Evolutionary conservation across 139 green algal species (phyloP), one percentile per base, ranked within the genome.

Genomic region (Tetradesmus obliquus): DNA sequence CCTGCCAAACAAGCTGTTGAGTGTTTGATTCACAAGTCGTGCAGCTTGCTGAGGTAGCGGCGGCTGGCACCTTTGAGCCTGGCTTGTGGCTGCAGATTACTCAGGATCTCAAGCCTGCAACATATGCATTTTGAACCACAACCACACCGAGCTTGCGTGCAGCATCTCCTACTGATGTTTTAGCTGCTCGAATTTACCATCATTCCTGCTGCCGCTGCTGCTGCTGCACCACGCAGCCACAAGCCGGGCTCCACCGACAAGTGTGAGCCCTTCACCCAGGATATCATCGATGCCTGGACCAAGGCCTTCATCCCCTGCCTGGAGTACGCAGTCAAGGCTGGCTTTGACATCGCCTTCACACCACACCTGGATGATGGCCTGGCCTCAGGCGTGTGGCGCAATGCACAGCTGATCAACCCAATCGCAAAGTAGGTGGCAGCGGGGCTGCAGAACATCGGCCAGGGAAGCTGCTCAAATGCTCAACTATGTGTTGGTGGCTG

Each of bases 361-460:
- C 87, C 87, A 51, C 86, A 90, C 58, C 9, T 90, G 53, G 86
- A 91, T 60, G 84, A 91, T 72, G 90, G 90, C 4, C 58, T 90
- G 22, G 74, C 79, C 15, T 55, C 58, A n/a, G 90, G 90, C 17
- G 51, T 58, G 74, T 93, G 90, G 90, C 55, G 90, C 12, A 93
- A 93, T 58, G 84, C 84, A 2, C 85, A 90, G 84, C 32, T 87
- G 20, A 90, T 93, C 24, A 87, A 93, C 74, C 90, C 90, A 8
- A 8, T 90, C 2, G 55, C 32, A 9, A 87, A 90, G 74, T 89
- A 32, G 3, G 82, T 57, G 20, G 17, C 69, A 22, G 69, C 51
- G 55, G 24, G n/a, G 22, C 10, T 85, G 17, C n/a, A 55, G 24
- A 55, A 79, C 69, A 45, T 45, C 69, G 19, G 69, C 17, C 69